These are phyloP conservation scores for Diatrype stigma DNA, from an alignment of 2,329 filamentous ascomycete species.

Conservation along the genomic window DNA sequence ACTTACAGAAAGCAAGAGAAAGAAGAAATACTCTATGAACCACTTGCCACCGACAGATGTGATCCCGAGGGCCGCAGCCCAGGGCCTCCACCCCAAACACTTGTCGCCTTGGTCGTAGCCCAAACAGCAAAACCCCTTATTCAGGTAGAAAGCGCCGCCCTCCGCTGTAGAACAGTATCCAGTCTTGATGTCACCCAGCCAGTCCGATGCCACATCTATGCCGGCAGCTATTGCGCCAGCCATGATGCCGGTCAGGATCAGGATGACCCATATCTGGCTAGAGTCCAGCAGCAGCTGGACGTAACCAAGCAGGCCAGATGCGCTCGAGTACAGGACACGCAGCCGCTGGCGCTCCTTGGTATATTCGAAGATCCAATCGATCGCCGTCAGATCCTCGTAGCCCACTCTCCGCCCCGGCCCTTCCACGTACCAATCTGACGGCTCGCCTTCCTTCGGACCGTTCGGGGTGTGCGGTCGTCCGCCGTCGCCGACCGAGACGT, in stretches of 20 bases:
- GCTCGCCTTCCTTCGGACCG: conserved; percentile 41
- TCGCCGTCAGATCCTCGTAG: conserved; percentile 94
- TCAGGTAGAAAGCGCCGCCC: conserved; percentile 86
- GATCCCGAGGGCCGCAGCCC: conserved; percentile 72
- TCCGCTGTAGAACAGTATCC: conserved; percentile 79
- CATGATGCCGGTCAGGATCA: conserved; percentile 79
- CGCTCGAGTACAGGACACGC: conserved; percentile 67
- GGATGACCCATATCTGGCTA: conserved; percentile 86
- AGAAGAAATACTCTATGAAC: conserved; percentile 84
- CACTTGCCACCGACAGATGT: conserved; percentile 65
- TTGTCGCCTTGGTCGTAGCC: conserved; percentile 80
- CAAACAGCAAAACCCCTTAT: conserved; percentile 87
- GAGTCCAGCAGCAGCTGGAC: conserved; percentile 71
- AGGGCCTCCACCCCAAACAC: conserved; percentile 83
- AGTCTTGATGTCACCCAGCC: conserved; percentile 87
- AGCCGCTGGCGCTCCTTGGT: conserved; percentile 89
- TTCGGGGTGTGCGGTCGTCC: conserved; percentile 8
- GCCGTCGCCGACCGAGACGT: conserved; percentile 10
- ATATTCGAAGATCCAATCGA: conserved; percentile 99
- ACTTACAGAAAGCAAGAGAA: conserved; percentile 75
- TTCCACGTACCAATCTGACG: conserved; percentile 82
- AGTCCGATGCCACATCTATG: conserved; percentile 88
- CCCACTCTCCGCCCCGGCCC: conserved; percentile 84
- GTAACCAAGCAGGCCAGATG: conserved; percentile 68
- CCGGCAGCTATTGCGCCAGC: conserved; percentile 80